phyloP scores from a whole-genome alignment of 2,329 filamentous ascomycete species.

The Dothistroma pini region DNA sequence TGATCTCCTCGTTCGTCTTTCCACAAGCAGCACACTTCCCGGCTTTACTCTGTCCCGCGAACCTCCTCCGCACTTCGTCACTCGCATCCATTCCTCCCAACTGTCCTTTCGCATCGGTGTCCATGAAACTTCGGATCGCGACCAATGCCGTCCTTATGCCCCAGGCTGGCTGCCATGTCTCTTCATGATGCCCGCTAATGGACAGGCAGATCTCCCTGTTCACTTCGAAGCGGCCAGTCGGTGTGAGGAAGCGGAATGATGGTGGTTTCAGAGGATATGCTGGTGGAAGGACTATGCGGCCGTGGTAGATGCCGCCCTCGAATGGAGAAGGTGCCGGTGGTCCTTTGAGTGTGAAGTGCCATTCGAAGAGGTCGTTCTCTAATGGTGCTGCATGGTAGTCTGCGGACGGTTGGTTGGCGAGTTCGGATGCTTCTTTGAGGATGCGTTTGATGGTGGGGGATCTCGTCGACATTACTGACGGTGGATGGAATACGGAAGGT shows the following conservation, averaged over 20 bases:
- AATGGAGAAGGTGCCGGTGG: conserved; percentile 76
- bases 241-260: conserved; percentile 91
- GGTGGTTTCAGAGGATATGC: conserved; percentile 90
- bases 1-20: conserved; percentile 68
- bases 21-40: conserved; percentile 71
- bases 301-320: conserved; percentile 83
- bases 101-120: conserved; percentile 81
- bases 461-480: conserved; percentile 59
- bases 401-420: conserved; percentile 72
- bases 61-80: conserved; percentile 61
- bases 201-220: conserved; percentile 96
- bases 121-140: conserved; percentile 85
- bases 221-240: conserved; percentile 87
- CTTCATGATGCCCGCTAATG: conserved; percentile 93
- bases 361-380: conserved; percentile 91
- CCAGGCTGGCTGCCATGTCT: conserved; percentile 99
- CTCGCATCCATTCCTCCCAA: conserved; percentile 81
- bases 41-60: conserved; percentile 62
- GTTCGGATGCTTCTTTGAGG: conserved; percentile 85
- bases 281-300: conserved; percentile 84
- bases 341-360: conserved; percentile 96
- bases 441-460: conserved; percentile 83
- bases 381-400: conserved; percentile 84
- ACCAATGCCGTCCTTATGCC: conserved; percentile 84
- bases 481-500: not conserved